Percentiles rank a stretch among this genome's conserved stretches.
Evolutionary conservation across 2,329 filamentous ascomycete genomes (phyloP).

Genomic region (Penicillium sp.): DNA sequence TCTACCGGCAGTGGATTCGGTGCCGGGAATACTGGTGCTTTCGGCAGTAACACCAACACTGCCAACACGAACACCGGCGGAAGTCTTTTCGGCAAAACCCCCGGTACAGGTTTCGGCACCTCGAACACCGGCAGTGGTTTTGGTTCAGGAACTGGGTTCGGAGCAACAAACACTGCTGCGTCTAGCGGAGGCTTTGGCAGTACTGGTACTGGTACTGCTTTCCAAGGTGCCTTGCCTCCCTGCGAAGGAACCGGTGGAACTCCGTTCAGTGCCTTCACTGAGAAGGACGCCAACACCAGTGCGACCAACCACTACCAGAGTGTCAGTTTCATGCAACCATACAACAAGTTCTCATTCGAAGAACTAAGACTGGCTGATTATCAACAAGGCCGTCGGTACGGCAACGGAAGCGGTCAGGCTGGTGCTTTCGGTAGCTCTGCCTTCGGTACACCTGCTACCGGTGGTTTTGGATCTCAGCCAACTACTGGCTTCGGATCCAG

Average conservation of each 20-base stretch:
- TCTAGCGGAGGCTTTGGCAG: slow-evolving; percentile 30
- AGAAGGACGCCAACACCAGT: slow-evolving; percentile 44
- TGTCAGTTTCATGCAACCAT: slow-evolving; percentile 49
- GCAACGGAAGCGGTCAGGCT: slow-evolving; percentile 75
- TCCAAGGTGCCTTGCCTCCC: slow-evolving; percentile 40
- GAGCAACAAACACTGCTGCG: slow-evolving; percentile 13
- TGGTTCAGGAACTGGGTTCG: slow-evolving; percentile 23
- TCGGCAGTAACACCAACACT: slow-evolving; percentile 24
- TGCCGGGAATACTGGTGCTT: slow-evolving; percentile 32
- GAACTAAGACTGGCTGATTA: slow-evolving; percentile 83
- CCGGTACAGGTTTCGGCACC: slow-evolving; percentile 22
- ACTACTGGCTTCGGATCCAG: slow-evolving; percentile 45
- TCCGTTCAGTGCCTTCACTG: slow-evolving; percentile 46
- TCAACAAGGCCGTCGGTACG: slow-evolving; percentile 77
- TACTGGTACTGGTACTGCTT: slow-evolving; percentile 37
- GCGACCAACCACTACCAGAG: slow-evolving; percentile 50
- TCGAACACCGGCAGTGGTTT: slow-evolving; percentile 20
- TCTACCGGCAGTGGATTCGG: slow-evolving; percentile 27
- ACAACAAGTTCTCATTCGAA: slow-evolving; percentile 85
- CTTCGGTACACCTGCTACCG: slow-evolving; percentile 46
- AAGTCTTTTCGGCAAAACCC: slow-evolving; percentile 40
- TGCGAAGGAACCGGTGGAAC: slow-evolving; percentile 48
- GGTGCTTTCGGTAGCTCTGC: slow-evolving; percentile 76
- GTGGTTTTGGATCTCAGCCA: slow-evolving; percentile 47
- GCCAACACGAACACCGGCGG: slow-evolving; percentile 30